Percentiles rank a stretch among this genome's conserved stretches.
phyloP scores from a whole-genome alignment of 257 asterid genomes.

The Dorcoceras hygrometricum region DNA sequence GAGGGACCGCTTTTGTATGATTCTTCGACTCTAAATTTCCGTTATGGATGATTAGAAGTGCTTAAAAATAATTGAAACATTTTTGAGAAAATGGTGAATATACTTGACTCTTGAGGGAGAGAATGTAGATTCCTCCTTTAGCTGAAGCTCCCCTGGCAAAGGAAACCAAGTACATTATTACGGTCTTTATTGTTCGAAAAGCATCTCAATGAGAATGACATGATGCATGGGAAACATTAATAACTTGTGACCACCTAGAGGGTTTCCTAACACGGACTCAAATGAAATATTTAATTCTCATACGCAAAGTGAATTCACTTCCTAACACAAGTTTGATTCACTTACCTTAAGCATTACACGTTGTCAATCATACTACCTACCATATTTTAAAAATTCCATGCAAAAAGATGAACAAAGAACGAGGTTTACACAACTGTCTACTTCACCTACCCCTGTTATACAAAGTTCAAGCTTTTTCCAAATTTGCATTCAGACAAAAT shows the following conservation, averaged over 20 bases:
- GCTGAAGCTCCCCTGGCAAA: conserved; percentile 61
- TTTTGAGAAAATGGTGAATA: conserved; percentile 23
- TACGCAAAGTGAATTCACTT: background rate
- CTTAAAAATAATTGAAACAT: conserved; percentile 23
- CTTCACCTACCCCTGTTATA: background rate
- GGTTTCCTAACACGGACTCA: background rate
- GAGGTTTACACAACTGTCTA: background rate
- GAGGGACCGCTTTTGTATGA: conserved; percentile 60
- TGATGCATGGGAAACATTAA: background rate
- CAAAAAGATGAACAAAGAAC: background rate
- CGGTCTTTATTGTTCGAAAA: background rate
- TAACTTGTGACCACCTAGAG: background rate
- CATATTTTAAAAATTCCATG: background rate
- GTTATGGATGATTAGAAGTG: conserved; percentile 28
- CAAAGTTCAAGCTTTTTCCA: background rate
- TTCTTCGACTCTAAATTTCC: conserved; percentile 61
- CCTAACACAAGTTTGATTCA: background rate
- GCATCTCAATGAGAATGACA: background rate
- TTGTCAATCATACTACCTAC: background rate
- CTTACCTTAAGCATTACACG: background rate
- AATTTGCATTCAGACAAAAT: conserved; percentile 4
- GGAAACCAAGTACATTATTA: conserved; percentile 32
- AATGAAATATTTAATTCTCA: background rate
- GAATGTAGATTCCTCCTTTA: conserved; percentile 61
- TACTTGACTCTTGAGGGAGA: conserved; percentile 78